phyloP scores from a whole-genome alignment of 108 stramenopile genomes.

The Epithemia pelagica region DNA sequence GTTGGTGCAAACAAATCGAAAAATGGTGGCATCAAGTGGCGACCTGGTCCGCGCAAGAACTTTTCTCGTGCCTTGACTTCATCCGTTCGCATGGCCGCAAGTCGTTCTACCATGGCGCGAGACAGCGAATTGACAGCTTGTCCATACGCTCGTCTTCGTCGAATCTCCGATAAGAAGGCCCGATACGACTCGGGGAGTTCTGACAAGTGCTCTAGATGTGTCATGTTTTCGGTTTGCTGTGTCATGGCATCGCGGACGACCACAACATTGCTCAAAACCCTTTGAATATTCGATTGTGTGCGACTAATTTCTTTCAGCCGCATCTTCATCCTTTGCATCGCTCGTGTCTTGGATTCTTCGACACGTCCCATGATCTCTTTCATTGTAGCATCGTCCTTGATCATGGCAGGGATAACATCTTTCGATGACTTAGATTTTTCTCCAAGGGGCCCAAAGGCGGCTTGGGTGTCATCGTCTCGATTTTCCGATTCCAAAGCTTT shows the following conservation, averaged over 20 bases:
- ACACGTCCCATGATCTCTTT: slow-evolving; percentile 54
- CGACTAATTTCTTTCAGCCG: slow-evolving; percentile 72
- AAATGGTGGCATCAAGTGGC: slow-evolving; percentile 80
- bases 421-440: slow-evolving; percentile 58
- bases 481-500: slow-evolving; percentile 36
- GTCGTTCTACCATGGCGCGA: slow-evolving; percentile 59
- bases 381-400: slow-evolving; percentile 47
- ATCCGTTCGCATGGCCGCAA: slow-evolving; percentile 68
- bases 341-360: slow-evolving; percentile 60
- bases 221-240: slow-evolving; percentile 65
- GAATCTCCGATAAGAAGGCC: slow-evolving; percentile 58
- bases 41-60: slow-evolving; percentile 70
- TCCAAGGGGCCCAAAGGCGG: slow-evolving; percentile 61
- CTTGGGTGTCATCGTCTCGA: slow-evolving; percentile 35
- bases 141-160: slow-evolving; percentile 66
- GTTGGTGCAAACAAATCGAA: slow-evolving; percentile 83
- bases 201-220: slow-evolving; percentile 69
- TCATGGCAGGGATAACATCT: slow-evolving; percentile 61
- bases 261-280: slow-evolving; percentile 52
- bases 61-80: slow-evolving; percentile 73
- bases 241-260: slow-evolving; percentile 61
- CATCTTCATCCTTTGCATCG: slow-evolving; percentile 74
- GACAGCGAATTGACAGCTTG: slow-evolving; percentile 58
- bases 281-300: slow-evolving; percentile 70
- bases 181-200: slow-evolving; percentile 63